Base-by-base conservation (phyloP, 2,329 filamentous ascomycete species). In the Cadophora sp. region DNA sequence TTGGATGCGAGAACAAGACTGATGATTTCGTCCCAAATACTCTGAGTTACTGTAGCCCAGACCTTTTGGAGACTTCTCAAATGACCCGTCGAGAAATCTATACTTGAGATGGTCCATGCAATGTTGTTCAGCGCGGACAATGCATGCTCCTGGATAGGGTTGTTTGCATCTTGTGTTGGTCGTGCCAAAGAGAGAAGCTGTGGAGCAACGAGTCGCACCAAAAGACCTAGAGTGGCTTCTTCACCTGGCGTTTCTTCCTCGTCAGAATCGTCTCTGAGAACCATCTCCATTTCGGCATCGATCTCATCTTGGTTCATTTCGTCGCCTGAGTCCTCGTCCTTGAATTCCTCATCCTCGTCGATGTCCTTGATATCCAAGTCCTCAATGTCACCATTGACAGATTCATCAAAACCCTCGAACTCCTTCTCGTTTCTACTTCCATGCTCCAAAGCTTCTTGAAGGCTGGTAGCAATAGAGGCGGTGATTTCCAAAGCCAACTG, bases 101-200 rank as follows among this genome's bases (percentile, higher is more conserved):
- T 80, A 72, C 84, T 84, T 9, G 86, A 88, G 48, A 89, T 80
- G 13, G 88, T 89, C 88, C 89, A 91, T 62, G 88, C 82, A 62
- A 91, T 85, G 77, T 91, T 91, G 80, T 87, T 90, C 66, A 91
- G 81, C 18, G 87, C 84, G 1, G 86, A 84, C 27, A 91, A 78
- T 20, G 88, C 85, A 70, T 84, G 82, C 22, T 77, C 77, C 69
- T 85, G 85, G 48, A 89, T 78, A 7, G 80, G 75, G 14, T 81
- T 75, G 18, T 79, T 74, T 36, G 82, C 59, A 18, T 64, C 59
- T 9, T 58, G 43, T 14, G 63, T 63, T 27, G 66, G 56, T 5
- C 60, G 65, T n/a, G 72, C 70, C 48, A 78, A 55, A 20, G 43
- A 14, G 16, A 78, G 64, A 9, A 78, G 66, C 47, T 63, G 65